Evolutionary conservation across 1,284 basidiomycete genomes (phyloP), one percentile per base, ranked within the genome.

Genomic region (Moesziomyces aphidis): DNA sequence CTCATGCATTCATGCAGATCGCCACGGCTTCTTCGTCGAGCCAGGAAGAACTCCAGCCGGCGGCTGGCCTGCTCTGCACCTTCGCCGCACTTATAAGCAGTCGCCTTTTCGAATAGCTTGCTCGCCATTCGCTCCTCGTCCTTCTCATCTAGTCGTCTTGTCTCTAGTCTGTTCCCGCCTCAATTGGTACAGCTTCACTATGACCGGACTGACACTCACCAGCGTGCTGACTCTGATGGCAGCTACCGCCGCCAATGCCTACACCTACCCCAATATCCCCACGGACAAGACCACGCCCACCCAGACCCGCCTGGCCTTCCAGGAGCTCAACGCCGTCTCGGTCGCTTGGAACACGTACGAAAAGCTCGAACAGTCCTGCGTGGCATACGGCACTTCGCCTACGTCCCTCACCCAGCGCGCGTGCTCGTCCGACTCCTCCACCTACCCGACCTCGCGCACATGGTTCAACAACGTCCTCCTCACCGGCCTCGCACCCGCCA

Each of bases 261-360:
- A 62, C 60, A 50, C 66, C 13, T 72, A 72, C 45, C 59, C 69
- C 42, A 13, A 26, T 46, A 50, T 72, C 28, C 69, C 70, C 31
- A 50, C 70, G 5, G 74, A 78, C 68, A 74, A 77, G 60, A 63
- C 67, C 21, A 76, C 77, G 5, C 77, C 77, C 2, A 62, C 64
- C 5, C 77, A 78, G 42, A 67, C 64, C 22, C 70, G 74, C 19
- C 56, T 78, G 19, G 49, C 74, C 17, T 64, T 72, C 60, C 34
- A 61, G 6, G 24, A 55, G 13, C 64, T 63, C 50, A 60, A 72
- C 58, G 65, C 77, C 26, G 62, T 78, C 39, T 68, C 77, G 5
- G 67, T 78, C 34, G 74, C 63, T 17, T 78, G 77, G 77, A 78
- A 78, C 59, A 78, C 77, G 13, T 78, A 68, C 55, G 34, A 71